Evolutionary conservation across 495 filamentous ascomycete genomes (phyloP), one percentile per base, ranked within the genome.

Genomic region (Evansstolkia leycettana): DNA sequence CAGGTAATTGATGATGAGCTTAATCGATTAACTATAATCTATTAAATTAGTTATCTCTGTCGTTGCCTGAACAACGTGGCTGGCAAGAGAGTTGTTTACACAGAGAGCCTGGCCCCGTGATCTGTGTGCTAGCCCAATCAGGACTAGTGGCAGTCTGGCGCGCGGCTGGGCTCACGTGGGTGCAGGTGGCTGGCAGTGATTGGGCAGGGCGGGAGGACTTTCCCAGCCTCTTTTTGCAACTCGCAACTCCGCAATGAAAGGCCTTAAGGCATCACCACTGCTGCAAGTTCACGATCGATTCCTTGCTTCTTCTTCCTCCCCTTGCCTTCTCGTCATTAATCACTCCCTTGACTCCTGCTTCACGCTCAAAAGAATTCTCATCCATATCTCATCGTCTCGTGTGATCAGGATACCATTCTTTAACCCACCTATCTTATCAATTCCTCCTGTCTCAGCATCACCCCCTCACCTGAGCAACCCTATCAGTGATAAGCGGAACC

Each of bases 221-320:
- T 52, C 55, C 59, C 59, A 65, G 59, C 61, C 59, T 58, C 58
- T 57, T 56, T 52, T 50, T 32, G 36, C 37, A 38, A 38, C 49
- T 56, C 51, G 49, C 55, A 51, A 50, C 52, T 51, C 46, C 57
- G n/a, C n/a, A n/a, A n/a, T n/a, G n/a, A 54, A 42, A 40, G 48
- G 48, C 45, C 42, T 46, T 53, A 50, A 53, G 50, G 50, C 50
- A 57, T 57, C 52, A 58, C 30, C 33, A 33, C 43, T 34, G 31
- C 33, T 35, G 42, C 37, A n/a, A n/a, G 36, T 39, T 38, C 41
- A 29, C 47, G 37, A 40, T 49, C n/a, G n/a, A n/a, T n/a, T n/a
- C 49, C 51, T 52, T 48, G 41, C 47, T 45, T 43, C 43, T 47
- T 31, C 47, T 45, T 43, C 43, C 46, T 31, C 34, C 34, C 36